Percentiles rank a stretch among this genome's conserved stretches.
phyloP scores from a whole-genome alignment of 257 asterid genomes.

The Solanum sejunctum region DNA sequence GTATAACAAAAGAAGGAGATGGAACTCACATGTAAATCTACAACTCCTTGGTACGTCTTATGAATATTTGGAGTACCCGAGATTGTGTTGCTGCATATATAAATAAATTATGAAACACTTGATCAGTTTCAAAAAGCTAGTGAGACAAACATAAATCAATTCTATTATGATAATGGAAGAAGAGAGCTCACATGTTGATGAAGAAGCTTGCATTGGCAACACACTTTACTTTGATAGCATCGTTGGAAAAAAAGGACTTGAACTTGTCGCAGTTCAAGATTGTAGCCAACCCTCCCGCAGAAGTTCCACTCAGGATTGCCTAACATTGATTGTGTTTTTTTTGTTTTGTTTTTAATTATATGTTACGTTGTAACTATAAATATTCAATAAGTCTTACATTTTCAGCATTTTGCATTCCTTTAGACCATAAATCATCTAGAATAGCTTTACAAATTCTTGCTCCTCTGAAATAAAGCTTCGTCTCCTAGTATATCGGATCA shows the following conservation, averaged over 20 bases:
- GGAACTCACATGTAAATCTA: constrained; percentile 46
- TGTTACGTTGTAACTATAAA: not conserved
- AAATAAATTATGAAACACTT: not conserved
- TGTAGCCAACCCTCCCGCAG: not conserved
- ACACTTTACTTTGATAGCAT: not conserved
- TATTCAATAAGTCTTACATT: not conserved
- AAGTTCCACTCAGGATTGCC: not conserved
- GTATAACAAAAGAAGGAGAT: not conserved
- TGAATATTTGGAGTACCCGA: constrained; percentile 49
- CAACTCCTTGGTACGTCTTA: constrained; percentile 39
- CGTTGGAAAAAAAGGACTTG: not conserved
- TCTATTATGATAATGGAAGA: not conserved
- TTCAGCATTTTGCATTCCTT: not conserved
- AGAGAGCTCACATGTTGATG: not conserved
- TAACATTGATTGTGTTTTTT: not conserved
- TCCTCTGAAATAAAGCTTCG: not conserved
- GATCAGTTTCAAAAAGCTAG: not conserved
- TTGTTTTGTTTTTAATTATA: not conserved
- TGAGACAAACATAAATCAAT: constrained; percentile 48
- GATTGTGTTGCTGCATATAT: constrained; percentile 51
- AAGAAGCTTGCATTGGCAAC: not conserved
- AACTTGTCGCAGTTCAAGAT: not conserved
- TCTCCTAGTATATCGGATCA: not conserved
- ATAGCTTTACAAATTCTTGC: not conserved
- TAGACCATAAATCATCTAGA: not conserved